Base-by-base conservation (phyloP, 2,329 filamentous ascomycete species). In the Mycosphaerella sp. region DNA sequence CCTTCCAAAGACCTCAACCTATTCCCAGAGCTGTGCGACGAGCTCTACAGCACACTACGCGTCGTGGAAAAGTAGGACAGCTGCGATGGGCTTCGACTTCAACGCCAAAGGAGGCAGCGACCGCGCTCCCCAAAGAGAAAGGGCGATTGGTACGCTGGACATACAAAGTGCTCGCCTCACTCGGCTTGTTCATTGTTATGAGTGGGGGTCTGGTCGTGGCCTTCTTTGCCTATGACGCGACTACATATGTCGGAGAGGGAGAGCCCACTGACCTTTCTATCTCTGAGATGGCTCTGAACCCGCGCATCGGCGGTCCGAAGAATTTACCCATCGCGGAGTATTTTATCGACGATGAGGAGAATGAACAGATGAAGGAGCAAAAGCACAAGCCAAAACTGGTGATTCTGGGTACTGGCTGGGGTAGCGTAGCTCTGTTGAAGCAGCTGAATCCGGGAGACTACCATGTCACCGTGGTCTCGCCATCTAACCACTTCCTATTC, bases 401-500 rank as follows among this genome's bases (percentile, higher is more conserved):
- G 36, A 86, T 98, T 52, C 72, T 98, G 30, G 93, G 93, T 16
- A 90, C 90, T 13, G 93, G 93, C 40, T 98, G 93, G 93, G 93
- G 90, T 48, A 89, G 89, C 63, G 87, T 98, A 54, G 88, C 91
- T 4, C 74, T 98, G 53, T 73, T 98, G 60, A 98, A 98, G 73
- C 85, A 88, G 56, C 72, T 98, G 56, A 86, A 91, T 56, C 85
- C 89, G 0, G 88, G 90, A 10, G 88, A 96, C 62, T 98, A 96
- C 67, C 90, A 98, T 69, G 85, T 98, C 60, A 97, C 91, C 4
- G 86, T 98, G 35, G 85, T 98, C 39, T 95, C 89, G 10, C 91
- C 93, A 0, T 86, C 86, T 32, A 97, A 97, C 64, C 95, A 97
- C 73, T 98, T 98, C 72, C 74, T 98, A 28, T 98, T 98, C 70